These are phyloP conservation scores for Bryum argenteum DNA, from an alignment of 225 moss, liverwort and hornwort genomes.

Conservation along the genomic window DNA sequence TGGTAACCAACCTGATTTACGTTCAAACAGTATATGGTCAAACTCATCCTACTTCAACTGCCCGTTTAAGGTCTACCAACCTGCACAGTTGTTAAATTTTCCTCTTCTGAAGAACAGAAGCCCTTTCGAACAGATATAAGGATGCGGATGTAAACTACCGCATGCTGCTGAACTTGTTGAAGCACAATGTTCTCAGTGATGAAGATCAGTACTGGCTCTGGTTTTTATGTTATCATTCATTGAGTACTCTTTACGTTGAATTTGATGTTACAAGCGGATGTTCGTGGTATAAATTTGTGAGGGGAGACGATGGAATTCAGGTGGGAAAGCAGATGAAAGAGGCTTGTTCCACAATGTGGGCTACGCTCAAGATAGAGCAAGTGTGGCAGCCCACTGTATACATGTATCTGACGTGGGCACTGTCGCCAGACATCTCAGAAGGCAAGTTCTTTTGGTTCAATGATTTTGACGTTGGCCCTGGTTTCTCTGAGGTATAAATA, in stretches of 20 bases:
- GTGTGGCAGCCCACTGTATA: conserved; percentile 90
- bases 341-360: conserved; percentile 70
- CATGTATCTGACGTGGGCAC: conserved; percentile 86
- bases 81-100: conserved; percentile 20
- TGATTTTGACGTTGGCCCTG: conserved; percentile 67
- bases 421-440: conserved; percentile 80
- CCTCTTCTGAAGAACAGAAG: neutral
- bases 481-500: conserved; percentile 80
- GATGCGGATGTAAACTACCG: neutral
- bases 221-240: too few relatives aligned
- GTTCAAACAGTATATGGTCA: too few relatives aligned
- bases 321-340: conserved; percentile 73
- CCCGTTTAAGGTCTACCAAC: conserved; percentile 1
- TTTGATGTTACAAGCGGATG: too few relatives aligned
- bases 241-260: too few relatives aligned
- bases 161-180: neutral
- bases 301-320: conserved; percentile 34
- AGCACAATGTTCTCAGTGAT: too few relatives aligned
- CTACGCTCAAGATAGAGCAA: conserved; percentile 70
- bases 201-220: too few relatives aligned
- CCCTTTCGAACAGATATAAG: conserved; percentile 5
- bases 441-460: conserved; percentile 98
- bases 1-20: too few relatives aligned
- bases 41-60: neutral
- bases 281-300: conserved; percentile 6